Conservation (phyloP, 2,329 filamentous ascomycete species). For the Colletotrichum lini region DNA sequence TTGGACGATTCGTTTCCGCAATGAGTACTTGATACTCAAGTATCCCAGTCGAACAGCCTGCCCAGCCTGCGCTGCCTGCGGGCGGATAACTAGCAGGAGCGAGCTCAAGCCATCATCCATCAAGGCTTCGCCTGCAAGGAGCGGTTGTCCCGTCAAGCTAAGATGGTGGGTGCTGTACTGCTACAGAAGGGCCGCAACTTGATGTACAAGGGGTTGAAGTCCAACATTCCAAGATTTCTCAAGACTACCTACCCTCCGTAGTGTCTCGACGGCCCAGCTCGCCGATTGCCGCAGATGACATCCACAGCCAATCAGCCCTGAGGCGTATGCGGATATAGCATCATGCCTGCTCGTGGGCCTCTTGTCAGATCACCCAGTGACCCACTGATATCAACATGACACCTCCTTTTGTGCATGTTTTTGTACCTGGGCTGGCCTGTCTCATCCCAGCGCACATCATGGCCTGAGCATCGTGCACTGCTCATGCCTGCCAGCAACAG, state of each 20-base stretch:
- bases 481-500: slow-evolving; percentile 7
- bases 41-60: slow-evolving; percentile 9
- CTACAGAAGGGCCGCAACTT: slow-evolving; percentile 22
- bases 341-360: slow-evolving; percentile 32
- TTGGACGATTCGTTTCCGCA: not conserved
- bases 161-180: slow-evolving; percentile 6
- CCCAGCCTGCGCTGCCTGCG: slow-evolving; percentile 18
- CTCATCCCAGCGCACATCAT: slow-evolving; percentile 31
- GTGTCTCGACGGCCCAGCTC: slow-evolving; percentile 31
- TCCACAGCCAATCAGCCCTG: slow-evolving; percentile 29
- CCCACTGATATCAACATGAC: slow-evolving; percentile 41
- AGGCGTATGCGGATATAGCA: slow-evolving; percentile 32
- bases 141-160: slow-evolving; percentile 31
- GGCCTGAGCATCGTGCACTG: slow-evolving; percentile 36
- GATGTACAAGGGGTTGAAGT: slow-evolving; percentile 17
- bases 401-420: slow-evolving; percentile 21
- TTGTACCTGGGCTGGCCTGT: slow-evolving; percentile 1
- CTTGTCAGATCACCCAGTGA: slow-evolving; percentile 35
- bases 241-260: not conserved
- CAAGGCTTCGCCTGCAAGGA: slow-evolving; percentile 15
- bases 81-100: slow-evolving; percentile 36
- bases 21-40: slow-evolving; percentile 1
- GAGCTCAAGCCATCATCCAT: slow-evolving; percentile 34
- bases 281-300: slow-evolving; percentile 38
- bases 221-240: slow-evolving; percentile 15